Base-by-base conservation (phyloP, 2,329 filamentous ascomycete species). In the Aspergillus thermomutatus region DNA sequence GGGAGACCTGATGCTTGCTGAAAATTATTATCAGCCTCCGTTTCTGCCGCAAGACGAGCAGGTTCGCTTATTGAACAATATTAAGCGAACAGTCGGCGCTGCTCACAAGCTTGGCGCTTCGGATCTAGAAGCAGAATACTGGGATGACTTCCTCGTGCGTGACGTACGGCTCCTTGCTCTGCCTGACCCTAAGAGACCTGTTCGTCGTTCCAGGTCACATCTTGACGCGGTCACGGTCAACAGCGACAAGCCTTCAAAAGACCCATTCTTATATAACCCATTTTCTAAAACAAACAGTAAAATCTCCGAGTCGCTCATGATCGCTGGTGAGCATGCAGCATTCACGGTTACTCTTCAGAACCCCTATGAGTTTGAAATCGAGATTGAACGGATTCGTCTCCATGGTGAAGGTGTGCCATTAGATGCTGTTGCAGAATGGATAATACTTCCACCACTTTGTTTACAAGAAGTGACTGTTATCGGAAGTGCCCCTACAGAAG, bases 211-310 rank as follows among this genome's bases (percentile, higher is more conserved):
- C 19, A 80, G 75, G 55, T 76, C 74, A 40, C 82, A 84, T 58
- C 69, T 85, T 41, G 76, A 79, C 48, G 71, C 77, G 9, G 75
- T 75, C 11, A 73, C 73, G 10, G 69, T 71, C 7, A 67, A 66
- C 8, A 69, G 70, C 45, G 70, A 78, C 43, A 75, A 75, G 52
- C 67, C 74, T 55, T 66, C 76, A 53, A 76, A 81, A 61, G 91
- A 94, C 59, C 94, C 94, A 0, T 96, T 99, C 65, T 90, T 99
- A 56, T 96, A 97, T 70, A 97, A 97, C 67, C 91, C 94, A 0
- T 97, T 97, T 67, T 76, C 92, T 21, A 91, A 92, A 72, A 70
- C 87, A 52, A 81, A 82, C 25, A 78, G 78, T 19, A 76, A 72
- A 25, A 79, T 81, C 1, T 78, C 83, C 11, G 86, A 92, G 57